These are phyloP conservation scores for Symbiotaphrina buchneri DNA, from an alignment of 495 filamentous ascomycete genomes.

Conservation along the genomic window DNA sequence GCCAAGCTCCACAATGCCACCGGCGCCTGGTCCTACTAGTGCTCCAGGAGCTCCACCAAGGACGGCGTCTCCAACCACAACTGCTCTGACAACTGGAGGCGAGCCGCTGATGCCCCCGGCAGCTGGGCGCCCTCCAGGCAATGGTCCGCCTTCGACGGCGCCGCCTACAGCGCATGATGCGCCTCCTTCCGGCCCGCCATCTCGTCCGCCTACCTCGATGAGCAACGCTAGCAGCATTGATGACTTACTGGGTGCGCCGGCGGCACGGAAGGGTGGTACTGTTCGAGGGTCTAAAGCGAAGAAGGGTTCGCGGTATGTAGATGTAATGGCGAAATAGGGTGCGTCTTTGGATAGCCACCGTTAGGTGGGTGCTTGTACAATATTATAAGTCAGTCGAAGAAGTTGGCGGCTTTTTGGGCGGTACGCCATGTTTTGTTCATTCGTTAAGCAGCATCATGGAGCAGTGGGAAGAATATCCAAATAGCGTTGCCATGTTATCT, in stretches of 20 bases:
- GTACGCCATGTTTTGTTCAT: too few species aligned
- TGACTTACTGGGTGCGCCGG: slow-evolving; percentile 12
- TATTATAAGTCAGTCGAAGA: too few species aligned
- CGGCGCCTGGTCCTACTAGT: slow-evolving; percentile 18
- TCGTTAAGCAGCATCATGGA: too few species aligned
- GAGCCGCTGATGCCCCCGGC: slow-evolving; percentile 6
- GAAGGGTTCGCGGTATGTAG: slow-evolving; percentile 69
- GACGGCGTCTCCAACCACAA: slow-evolving; percentile 1
- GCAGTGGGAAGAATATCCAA: too few species aligned
- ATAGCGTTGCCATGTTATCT: too few species aligned
- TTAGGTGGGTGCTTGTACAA: too few species aligned
- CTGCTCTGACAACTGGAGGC: slow-evolving; percentile 7
- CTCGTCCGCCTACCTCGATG: slow-evolving; percentile 14
- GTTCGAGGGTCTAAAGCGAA: slow-evolving; percentile 38
- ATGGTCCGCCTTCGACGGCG: slow-evolving; percentile 5
- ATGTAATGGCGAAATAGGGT: slow-evolving; percentile 53
- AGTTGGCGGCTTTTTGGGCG: too few species aligned
- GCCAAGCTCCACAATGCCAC: slow-evolving; percentile 4
- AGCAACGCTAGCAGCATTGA: slow-evolving; percentile 12
- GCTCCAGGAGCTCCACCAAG: slow-evolving; percentile 10
- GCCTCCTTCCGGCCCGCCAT: slow-evolving; percentile 8
- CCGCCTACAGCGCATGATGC: not conserved
- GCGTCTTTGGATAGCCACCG: too few species aligned
- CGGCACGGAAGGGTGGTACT: slow-evolving; percentile 37
- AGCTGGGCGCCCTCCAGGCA: slow-evolving; percentile 2